Conservation (phyloP, 345 rosid species). For the Atalantia buxifolia region DNA sequence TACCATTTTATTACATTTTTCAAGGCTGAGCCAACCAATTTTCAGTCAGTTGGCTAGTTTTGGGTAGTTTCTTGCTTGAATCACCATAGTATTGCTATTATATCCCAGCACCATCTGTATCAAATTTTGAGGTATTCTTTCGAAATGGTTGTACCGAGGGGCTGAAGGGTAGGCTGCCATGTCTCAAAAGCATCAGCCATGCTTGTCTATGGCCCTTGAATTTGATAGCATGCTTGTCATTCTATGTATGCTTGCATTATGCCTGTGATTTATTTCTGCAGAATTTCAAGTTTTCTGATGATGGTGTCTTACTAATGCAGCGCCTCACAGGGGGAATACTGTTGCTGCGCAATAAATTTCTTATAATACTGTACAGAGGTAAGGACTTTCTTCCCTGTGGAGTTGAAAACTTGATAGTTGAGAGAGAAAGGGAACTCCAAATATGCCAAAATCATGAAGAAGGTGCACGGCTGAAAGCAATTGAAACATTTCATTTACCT, state of each 20-base stretch:
- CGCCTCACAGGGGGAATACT: conserved; percentile 76
- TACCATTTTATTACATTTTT: background rate
- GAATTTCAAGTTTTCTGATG: background rate
- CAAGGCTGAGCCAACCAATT: background rate
- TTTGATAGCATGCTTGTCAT: background rate
- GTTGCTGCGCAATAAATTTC: conserved; percentile 67
- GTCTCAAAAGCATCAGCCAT: background rate
- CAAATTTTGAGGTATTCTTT: background rate
- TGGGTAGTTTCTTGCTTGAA: background rate
- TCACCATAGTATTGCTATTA: background rate
- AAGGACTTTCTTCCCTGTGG: conserved; percentile 69
- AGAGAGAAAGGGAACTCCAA: conserved; percentile 62
- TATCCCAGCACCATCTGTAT: background rate
- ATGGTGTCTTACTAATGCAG: conserved; percentile 34
- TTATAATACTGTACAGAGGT: conserved; percentile 75
- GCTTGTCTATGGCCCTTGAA: background rate
- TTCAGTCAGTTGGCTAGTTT: background rate
- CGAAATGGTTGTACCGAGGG: background rate
- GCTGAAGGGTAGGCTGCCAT: background rate
- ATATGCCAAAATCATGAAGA: conserved; percentile 63
- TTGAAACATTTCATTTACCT: conserved; percentile 33
- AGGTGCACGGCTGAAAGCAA: conserved; percentile 46
- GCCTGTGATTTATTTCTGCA: background rate
- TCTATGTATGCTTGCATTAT: background rate
- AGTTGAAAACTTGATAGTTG: conserved; percentile 46